A percentile compares a stretch with the other conserved stretches of the same genome.
These are phyloP conservation scores for Tricholoma flavovirens DNA, from an alignment of 768 basidiomycete genomes.

Conservation along the genomic window DNA sequence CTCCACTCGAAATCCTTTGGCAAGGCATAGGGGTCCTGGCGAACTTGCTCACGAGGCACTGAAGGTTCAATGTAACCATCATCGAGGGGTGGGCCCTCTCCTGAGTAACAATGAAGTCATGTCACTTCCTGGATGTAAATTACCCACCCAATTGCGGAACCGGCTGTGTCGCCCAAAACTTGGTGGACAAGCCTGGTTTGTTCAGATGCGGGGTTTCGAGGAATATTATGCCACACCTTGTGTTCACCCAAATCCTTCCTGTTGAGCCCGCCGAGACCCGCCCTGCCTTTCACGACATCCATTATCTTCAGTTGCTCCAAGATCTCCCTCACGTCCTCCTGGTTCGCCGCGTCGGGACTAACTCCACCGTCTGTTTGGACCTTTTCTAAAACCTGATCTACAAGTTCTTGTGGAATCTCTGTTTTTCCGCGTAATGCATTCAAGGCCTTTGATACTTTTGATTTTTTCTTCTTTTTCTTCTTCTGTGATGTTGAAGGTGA, in stretches of 20 bases:
- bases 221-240: slow-evolving; percentile 49
- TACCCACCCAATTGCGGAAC: slow-evolving; percentile 78
- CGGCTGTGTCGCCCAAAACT: slow-evolving; percentile 99
- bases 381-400: slow-evolving; percentile 61
- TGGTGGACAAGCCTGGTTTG: slow-evolving; percentile 5
- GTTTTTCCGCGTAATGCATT: slow-evolving; percentile 43
- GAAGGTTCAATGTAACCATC: slow-evolving; percentile 91
- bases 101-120: slow-evolving; percentile 26
- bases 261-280: slow-evolving; percentile 67
- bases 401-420: slow-evolving; percentile 53
- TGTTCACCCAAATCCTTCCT: slow-evolving; percentile 83
- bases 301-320: slow-evolving; percentile 77
- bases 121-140: neutral
- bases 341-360: slow-evolving; percentile 41
- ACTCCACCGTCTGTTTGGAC: slow-evolving; percentile 55
- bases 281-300: slow-evolving; percentile 81
- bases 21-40: slow-evolving; percentile 82
- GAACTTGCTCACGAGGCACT: slow-evolving; percentile 69
- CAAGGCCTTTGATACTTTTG: slow-evolving; percentile 53
- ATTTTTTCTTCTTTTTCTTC: slow-evolving; percentile 90
- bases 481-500: slow-evolving; percentile 47
- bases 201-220: slow-evolving; percentile 2
- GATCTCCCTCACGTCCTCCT: slow-evolving; percentile 61
- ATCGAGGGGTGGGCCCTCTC: slow-evolving; percentile 55
- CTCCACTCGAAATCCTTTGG: slow-evolving; percentile 95